Evolutionary conservation across 2,329 filamentous ascomycete genomes (phyloP).

Genomic region (Septoria petroselini): DNA sequence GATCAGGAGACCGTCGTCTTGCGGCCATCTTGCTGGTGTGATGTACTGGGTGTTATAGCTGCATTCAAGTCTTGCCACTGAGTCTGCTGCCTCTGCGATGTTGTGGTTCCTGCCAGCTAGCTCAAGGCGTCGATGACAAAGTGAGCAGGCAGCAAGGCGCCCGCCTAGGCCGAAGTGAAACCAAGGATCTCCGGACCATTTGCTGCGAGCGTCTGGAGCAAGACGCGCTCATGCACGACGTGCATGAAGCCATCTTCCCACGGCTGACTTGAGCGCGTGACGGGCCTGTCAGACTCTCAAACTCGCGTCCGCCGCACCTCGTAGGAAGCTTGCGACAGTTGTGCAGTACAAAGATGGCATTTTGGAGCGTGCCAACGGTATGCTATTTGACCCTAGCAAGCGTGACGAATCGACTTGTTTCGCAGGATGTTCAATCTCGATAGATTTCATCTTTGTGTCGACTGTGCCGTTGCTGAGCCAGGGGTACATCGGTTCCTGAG

Average conservation of each 20-base stretch:
- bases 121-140: constrained; percentile 12
- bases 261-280: constrained; percentile 2
- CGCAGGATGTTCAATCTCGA: too few relatives aligned
- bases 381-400: too few relatives aligned
- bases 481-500: too few relatives aligned
- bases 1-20: background rate
- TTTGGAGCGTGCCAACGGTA: too few relatives aligned
- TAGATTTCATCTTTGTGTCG: too few relatives aligned
- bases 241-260: background rate
- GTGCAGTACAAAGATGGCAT: too few relatives aligned
- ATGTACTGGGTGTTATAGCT: background rate
- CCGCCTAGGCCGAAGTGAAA: constrained; percentile 3
- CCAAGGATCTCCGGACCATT: constrained; percentile 9
- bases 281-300: background rate
- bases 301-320: too few relatives aligned
- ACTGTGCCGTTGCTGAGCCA: too few relatives aligned
- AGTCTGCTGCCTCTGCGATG: background rate
- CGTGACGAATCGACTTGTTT: too few relatives aligned
- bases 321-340: background rate
- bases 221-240: constrained; percentile 2
- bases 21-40: background rate
- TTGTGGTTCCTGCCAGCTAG: background rate
- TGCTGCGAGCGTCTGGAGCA: background rate
- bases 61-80: background rate
- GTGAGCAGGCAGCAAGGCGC: constrained; percentile 12